Percentiles rank a stretch among this genome's conserved stretches.
Conservation (phyloP, 345 rosid genomes). For the Raphanus sativus region DNA sequence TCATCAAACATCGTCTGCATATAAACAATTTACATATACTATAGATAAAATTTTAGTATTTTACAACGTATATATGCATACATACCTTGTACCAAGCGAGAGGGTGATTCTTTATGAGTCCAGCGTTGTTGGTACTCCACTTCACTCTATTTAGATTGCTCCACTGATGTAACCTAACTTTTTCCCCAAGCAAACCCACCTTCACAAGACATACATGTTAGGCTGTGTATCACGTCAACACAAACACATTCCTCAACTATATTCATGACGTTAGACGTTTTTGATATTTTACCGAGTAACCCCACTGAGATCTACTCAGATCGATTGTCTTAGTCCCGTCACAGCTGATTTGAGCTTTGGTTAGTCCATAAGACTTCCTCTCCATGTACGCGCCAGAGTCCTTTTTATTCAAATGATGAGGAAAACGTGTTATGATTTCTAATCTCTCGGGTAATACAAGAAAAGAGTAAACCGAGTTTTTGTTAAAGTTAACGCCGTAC, state of each 20-base stretch:
- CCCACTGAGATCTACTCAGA: slow-evolving; percentile 59
- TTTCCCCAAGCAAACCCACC: slow-evolving; percentile 78
- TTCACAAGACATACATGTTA: slow-evolving; percentile 30
- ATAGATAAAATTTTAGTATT: background rate
- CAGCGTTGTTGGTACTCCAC: slow-evolving; percentile 48
- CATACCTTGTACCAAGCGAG: slow-evolving; percentile 90
- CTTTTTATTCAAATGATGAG: slow-evolving; percentile 35
- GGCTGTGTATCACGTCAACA: background rate
- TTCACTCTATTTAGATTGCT: slow-evolving; percentile 39
- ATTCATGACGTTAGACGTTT: background rate
- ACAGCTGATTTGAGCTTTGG: slow-evolving; percentile 47
- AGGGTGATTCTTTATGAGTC: slow-evolving; percentile 39
- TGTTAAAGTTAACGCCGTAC: slow-evolving; percentile 39
- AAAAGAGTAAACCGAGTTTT: background rate
- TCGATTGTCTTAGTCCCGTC: slow-evolving; percentile 33
- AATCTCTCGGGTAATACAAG: background rate
- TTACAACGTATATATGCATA: background rate
- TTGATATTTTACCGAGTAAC: slow-evolving; percentile 59
- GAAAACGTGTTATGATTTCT: background rate
- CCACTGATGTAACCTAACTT: slow-evolving; percentile 44
- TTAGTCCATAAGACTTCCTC: slow-evolving; percentile 53
- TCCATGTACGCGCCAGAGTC: slow-evolving; percentile 84
- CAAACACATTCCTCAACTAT: background rate
- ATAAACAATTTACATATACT: background rate
- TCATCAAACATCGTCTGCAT: slow-evolving; percentile 59